Evolutionary conservation across 2,329 filamentous ascomycete species (phyloP), one percentile per base, ranked within the genome.

Genomic region (Fusarium citri): DNA sequence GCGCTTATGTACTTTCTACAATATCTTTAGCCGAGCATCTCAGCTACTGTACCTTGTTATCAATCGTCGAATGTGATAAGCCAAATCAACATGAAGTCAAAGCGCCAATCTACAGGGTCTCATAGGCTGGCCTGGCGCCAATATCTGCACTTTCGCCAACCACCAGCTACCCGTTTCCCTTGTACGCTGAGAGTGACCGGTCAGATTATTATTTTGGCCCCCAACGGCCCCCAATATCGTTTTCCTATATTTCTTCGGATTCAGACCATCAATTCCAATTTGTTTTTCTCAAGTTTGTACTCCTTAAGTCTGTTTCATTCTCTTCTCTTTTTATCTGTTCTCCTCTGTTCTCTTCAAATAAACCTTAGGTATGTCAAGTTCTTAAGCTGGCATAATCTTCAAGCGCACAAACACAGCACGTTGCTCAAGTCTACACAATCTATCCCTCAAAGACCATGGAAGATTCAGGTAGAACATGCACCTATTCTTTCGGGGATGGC

Each of bases 391-490:
- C 30, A 34, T 34, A 9, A 3, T 9, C 30, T 34, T 16, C 30
- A 34, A 31, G 15, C 30, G 8, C 4, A 31, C 30, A 31, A 16
- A 5, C 30, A 16, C 8, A 34, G 5, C 15, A n/a, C 5, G 16
- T 31, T 31, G 0, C 16, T 6, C 16, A 18, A 34, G 5, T 18
- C 16, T 34, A 37, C 31, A 11, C 6, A 46, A 9, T 16, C 0
- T 23, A 9, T 16, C 4, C 8, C 11, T 47, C 9, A 49, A 14
- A 6, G 1, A n/a, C 16, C 6, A 37, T 37, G 47, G 47, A 25
- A 37, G 4, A 16, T 0, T 12, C 47, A 1, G 10, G 22, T 3
- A 25, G 30, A 8, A 50, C 16, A 5, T n/a, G 7, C 1, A 50
- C 30, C 18, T 53, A 41, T 7, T 42, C 49, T 0, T 53, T 42